Evolutionary conservation across 2,329 filamentous ascomycete genomes (phyloP).

Genomic region (Aspergillus sp.): DNA sequence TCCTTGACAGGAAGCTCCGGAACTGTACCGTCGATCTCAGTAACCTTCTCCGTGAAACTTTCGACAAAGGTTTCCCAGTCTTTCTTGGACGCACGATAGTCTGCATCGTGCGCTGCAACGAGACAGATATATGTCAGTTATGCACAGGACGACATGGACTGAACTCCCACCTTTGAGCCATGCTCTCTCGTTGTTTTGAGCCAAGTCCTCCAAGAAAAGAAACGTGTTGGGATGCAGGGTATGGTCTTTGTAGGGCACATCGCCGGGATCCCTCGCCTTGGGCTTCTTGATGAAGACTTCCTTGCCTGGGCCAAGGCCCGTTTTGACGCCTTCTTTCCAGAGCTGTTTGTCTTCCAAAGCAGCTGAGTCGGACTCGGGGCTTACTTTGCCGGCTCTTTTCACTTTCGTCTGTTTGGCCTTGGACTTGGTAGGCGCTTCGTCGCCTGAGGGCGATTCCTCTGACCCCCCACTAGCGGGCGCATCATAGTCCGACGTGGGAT

Average conservation of each 20-base stretch:
- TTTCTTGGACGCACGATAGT: constrained; percentile 73
- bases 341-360: constrained; percentile 48
- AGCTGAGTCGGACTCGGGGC: background rate
- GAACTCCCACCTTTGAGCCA: constrained; percentile 59
- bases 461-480: constrained; percentile 7
- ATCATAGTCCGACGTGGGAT: constrained; percentile 14
- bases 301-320: constrained; percentile 57
- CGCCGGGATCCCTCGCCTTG: constrained; percentile 59
- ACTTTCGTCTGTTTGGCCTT: background rate
- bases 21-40: constrained; percentile 73
- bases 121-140: constrained; percentile 4
- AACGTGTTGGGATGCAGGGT: constrained; percentile 64
- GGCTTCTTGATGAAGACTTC: constrained; percentile 63
- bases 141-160: background rate
- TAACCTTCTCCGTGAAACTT: constrained; percentile 66
- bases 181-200: constrained; percentile 60
- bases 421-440: background rate
- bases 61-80: constrained; percentile 82
- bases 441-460: constrained; percentile 1
- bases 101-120: constrained; percentile 68
- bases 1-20: constrained; percentile 86
- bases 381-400: background rate
- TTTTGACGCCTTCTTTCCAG: constrained; percentile 57
- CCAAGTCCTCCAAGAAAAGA: constrained; percentile 59
- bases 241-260: constrained; percentile 56